These are phyloP conservation scores for Fusarium lateritium DNA, from an alignment of 2,329 filamentous ascomycete genomes.

Conservation along the genomic window DNA sequence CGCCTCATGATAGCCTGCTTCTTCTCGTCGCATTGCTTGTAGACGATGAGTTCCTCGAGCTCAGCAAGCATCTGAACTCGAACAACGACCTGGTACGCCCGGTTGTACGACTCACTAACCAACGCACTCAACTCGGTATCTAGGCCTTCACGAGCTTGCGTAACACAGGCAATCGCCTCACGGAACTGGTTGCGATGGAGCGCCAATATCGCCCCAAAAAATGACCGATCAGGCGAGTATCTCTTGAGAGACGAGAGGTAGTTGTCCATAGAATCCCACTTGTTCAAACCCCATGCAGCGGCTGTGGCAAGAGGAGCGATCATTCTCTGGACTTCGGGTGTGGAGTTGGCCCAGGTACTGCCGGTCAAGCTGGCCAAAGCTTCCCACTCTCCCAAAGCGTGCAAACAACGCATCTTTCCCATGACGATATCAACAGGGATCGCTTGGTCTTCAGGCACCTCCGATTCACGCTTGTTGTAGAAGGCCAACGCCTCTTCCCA, in stretches of 20 bases:
- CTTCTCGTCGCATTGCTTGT: constrained; percentile 93
- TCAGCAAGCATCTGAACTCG: constrained; percentile 99
- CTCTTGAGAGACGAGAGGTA: constrained; percentile 97
- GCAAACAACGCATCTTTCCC: constrained; percentile 99
- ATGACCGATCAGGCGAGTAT: constrained; percentile 92
- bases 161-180: constrained; percentile 89
- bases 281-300: constrained; percentile 94
- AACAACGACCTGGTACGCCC: constrained; percentile 97
- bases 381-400: constrained; percentile 98
- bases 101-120: constrained; percentile 98
- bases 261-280: constrained; percentile 99
- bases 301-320: constrained; percentile 96
- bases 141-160: constrained; percentile 91
- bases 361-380: constrained; percentile 89
- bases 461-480: constrained; percentile 87
- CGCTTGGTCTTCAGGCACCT: constrained; percentile 70
- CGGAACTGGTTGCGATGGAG: constrained; percentile 97
- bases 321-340: constrained; percentile 86
- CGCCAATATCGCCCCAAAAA: constrained; percentile 96
- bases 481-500: constrained; percentile 98
- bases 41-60: constrained; percentile 96
- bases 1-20: constrained; percentile 92
- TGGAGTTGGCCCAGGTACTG: constrained; percentile 93
- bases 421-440: constrained; percentile 94
- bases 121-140: constrained; percentile 96